phyloP scores from a whole-genome alignment of 2,329 filamentous ascomycete genomes.

The Sarocladium oryzae region DNA sequence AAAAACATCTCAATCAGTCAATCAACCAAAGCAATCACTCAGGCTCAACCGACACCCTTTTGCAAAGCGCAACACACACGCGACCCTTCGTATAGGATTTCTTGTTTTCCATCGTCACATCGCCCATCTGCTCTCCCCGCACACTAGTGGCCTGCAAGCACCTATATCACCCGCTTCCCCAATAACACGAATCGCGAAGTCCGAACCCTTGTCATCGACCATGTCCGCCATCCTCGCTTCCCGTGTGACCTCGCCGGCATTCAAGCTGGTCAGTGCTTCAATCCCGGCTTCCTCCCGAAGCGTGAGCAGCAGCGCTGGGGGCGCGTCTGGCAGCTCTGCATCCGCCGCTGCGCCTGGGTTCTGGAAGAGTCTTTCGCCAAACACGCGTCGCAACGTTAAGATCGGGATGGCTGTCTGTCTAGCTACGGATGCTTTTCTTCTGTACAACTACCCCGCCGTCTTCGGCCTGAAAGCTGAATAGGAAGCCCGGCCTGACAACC shows the following conservation, averaged over 20 bases:
- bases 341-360: constrained; percentile 10
- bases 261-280: not conserved
- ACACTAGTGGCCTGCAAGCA: not conserved
- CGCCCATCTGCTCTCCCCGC: not conserved
- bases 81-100: too few species aligned
- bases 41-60: too few species aligned
- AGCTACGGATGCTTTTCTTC: constrained; percentile 19
- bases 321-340: constrained; percentile 4
- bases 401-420: constrained; percentile 15
- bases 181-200: not conserved
- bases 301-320: constrained; percentile 10
- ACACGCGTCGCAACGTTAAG: constrained; percentile 19
- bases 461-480: not conserved
- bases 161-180: not conserved
- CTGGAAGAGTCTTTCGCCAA: constrained; percentile 23
- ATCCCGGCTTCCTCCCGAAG: not conserved
- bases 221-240: not conserved
- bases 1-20: not conserved
- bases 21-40: too few species aligned
- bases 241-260: not conserved
- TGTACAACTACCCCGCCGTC: constrained; percentile 18
- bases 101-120: not conserved
- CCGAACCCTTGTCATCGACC: too few species aligned
- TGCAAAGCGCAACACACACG: too few species aligned
- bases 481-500: not conserved